Evolutionary conservation across 495 filamentous ascomycete species (phyloP), one percentile per base, ranked within the genome.

Genomic region (Collariella sp.): DNA sequence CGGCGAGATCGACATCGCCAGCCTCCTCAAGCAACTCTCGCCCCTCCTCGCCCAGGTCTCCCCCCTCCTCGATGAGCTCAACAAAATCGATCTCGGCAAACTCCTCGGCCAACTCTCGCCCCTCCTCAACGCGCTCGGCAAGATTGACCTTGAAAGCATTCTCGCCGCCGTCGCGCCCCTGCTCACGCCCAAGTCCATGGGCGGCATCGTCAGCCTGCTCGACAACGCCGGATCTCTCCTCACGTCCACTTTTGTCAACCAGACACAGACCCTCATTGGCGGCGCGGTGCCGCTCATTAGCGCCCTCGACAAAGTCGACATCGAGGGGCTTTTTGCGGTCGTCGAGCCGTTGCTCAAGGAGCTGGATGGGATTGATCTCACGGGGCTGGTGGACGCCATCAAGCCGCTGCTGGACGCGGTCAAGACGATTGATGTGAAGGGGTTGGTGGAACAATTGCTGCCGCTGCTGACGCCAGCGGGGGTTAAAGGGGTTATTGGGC

Each of bases 141-240:
- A 73, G 60, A 53, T 73, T 42, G 73, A 79, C 58, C 61, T 80
- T 26, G 64, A 76, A 39, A 69, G 68, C 54, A 63, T 71, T 36
- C 52, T 79, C 9, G 56, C 58, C 35, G 71, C 75, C 7, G 38
- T 76, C 16, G 56, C 64, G 0, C 70, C 72, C 19, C 65, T 78
- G 29, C 67, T 78, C 10, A 66, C 70, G 9, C 65, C 67, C 16
- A 72, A 65, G 35, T 67, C 64, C 53, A 65, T 72, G 19, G 60
- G 61, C 45, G 64, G 72, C 54, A 55, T 79, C n/a, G 69, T 72
- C 16, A 70, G 70, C 13, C 72, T 79, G 46, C 61, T 78, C 5
- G 54, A 49, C 15, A 72, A 74, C 41, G 67, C 71, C 19, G 58
- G 67, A 31, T 58, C 67, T 11, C 66, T 79, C 5, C 57, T 79